Base-by-base conservation (phyloP, 1,284 basidiomycete genomes). In the Anthracocystis panici-leucophaei region DNA sequence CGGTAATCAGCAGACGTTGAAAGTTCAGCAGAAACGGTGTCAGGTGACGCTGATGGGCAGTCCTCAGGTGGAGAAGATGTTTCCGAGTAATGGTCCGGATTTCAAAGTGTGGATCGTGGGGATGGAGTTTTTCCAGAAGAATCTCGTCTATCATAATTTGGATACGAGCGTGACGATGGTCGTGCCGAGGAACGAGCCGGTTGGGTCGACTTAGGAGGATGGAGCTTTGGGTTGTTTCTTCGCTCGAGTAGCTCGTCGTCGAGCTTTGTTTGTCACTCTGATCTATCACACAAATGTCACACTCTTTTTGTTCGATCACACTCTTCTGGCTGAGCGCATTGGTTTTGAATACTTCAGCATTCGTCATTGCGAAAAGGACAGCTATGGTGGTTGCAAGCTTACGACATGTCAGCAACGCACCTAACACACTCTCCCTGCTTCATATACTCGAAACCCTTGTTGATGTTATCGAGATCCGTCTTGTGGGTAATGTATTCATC, bases 361-460 rank as follows among this genome's bases (percentile, higher is more conserved):
- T 38, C 35, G 5, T n/a, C 46, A 18, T 3, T 29, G 12, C 21
- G 50, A 6, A 4, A 18, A 23, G 8, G 9, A 11, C 6, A 33
- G 31, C 31, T 33, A 33, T 33, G 4, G 2, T 33, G 31, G 31
- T 33, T 33, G 31, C 31, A 5, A 4, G 35, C 10, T 40, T 58
- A 75, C 5, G 72, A 75, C 72, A 75, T 75, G 18, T 69, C 54
- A 27, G 63, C 72, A 20, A 75, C 72, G 42, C 94, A 95, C 76
- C 95, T 92, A 82, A 97, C 95, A 85, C 95, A 97, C 67, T 94
- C 90, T 27, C 94, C 94, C 59, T 87, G 87, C 92, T 95, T 93
- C 95, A 97, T 97, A 86, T 95, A 93, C 71, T 93, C 89, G 88
- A 97, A 97, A 40, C 93, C 95, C 65, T 91, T 88, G 86, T 93